These are phyloP conservation scores for Rosa lucieae DNA, from an alignment of 306 rosid genomes.

Conservation along the genomic window DNA sequence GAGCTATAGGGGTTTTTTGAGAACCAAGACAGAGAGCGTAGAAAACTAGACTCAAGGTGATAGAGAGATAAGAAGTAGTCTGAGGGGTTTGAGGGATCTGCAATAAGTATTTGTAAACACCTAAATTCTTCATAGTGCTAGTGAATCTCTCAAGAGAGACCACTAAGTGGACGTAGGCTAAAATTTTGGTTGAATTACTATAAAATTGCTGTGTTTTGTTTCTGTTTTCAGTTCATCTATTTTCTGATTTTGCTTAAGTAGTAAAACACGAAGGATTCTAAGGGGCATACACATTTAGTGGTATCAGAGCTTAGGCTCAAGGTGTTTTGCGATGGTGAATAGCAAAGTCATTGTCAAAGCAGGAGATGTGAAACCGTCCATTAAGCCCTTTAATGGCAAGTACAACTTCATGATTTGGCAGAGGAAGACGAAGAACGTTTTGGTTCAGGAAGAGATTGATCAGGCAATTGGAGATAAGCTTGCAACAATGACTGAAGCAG, in stretches of 20 bases:
- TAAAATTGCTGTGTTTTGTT: too few relatives aligned
- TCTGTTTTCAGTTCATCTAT: too few relatives aligned
- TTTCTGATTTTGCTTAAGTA: too few relatives aligned
- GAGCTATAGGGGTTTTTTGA: not conserved
- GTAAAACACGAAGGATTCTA: not conserved
- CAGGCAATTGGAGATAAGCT: not conserved
- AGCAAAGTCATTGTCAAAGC: not conserved
- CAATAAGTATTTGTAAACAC: too few relatives aligned
- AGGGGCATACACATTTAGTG: not conserved
- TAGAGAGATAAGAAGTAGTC: not conserved
- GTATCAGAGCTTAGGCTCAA: not conserved
- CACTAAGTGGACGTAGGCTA: too few relatives aligned
- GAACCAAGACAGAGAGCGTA: not conserved
- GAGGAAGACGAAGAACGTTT: not conserved
- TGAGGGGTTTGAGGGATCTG: not conserved
- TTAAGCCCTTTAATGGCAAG: not conserved
- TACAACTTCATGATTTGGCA: not conserved
- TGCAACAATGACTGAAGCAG: not conserved
- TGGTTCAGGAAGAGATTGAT: not conserved
- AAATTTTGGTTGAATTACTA: too few relatives aligned
- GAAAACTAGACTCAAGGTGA: not conserved
- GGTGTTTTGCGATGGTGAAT: not conserved
- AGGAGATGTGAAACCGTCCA: not conserved
- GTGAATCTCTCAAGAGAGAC: too few relatives aligned
- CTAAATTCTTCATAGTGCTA: too few relatives aligned